These are phyloP conservation scores for Blastomyces gilchristii DNA, from an alignment of 2,329 filamentous ascomycete species.

Conservation along the genomic window DNA sequence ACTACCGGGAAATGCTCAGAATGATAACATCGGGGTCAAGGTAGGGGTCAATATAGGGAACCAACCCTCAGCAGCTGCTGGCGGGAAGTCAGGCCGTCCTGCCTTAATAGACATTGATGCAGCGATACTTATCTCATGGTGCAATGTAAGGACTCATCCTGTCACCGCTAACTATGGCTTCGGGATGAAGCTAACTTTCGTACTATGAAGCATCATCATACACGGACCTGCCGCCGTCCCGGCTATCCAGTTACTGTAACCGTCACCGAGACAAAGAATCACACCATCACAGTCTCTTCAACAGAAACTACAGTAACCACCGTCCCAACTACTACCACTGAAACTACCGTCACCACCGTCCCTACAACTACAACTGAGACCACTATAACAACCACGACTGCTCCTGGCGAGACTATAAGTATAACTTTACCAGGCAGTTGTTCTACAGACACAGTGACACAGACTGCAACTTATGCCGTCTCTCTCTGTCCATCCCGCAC, in stretches of 20 bases:
- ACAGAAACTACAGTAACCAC: slow-evolving; percentile 15
- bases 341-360: slow-evolving; percentile 13
- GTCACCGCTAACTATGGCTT: not conserved
- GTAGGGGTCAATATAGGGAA: not conserved
- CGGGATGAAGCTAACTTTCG: not conserved
- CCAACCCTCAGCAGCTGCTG: not conserved
- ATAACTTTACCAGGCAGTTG: slow-evolving; percentile 14
- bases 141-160: slow-evolving; percentile 1
- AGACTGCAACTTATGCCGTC: slow-evolving; percentile 13
- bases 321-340: slow-evolving; percentile 6
- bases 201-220: not conserved
- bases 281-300: slow-evolving; percentile 14
- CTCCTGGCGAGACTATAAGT: slow-evolving; percentile 16
- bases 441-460: slow-evolving; percentile 12
- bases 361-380: slow-evolving; percentile 9
- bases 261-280: slow-evolving; percentile 13
- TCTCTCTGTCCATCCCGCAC: slow-evolving; percentile 24
- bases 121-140: slow-evolving; percentile 2
- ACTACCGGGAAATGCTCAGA: not conserved
- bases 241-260: slow-evolving; percentile 13
- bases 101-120: slow-evolving; percentile 1
- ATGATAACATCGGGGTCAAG: not conserved
- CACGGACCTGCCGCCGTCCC: not conserved
- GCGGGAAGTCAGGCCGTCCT: not conserved
- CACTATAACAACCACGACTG: slow-evolving; percentile 12